A percentile compares a stretch with the other conserved stretches of the same genome.
These are phyloP conservation scores for Candida tibetensis DNA, from an alignment of 805 yeast genomes.

Conservation along the genomic window DNA sequence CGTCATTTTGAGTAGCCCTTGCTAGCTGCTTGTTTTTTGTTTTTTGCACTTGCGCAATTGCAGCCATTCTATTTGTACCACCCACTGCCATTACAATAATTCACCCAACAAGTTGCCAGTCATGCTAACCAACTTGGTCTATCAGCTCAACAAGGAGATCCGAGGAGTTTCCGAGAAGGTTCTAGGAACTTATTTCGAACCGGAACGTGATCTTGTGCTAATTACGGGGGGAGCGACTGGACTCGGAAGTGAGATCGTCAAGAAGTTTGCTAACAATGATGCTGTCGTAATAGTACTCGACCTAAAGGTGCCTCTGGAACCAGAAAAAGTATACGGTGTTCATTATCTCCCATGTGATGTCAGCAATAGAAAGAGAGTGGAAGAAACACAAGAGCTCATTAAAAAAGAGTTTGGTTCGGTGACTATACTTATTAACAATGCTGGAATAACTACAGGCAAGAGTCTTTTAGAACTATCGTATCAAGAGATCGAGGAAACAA, in stretches of 20 bases:
- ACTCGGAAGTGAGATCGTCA: slow-evolving; percentile 64
- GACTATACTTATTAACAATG: slow-evolving; percentile 77
- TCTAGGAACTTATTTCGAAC: slow-evolving; percentile 53
- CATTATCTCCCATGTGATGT: slow-evolving; percentile 71
- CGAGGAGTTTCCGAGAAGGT: slow-evolving; percentile 34
- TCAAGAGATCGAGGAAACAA: slow-evolving; percentile 58
- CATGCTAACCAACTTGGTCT: slow-evolving; percentile 2
- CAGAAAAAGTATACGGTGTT: slow-evolving; percentile 38
- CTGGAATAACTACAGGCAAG: slow-evolving; percentile 68
- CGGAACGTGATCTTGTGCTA: slow-evolving; percentile 57
- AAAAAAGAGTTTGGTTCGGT: slow-evolving; percentile 53
- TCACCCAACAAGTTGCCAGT: background rate
- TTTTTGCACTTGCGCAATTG: no score
- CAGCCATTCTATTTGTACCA: background rate
- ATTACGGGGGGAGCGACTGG: slow-evolving; percentile 88
- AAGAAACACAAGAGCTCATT: slow-evolving; percentile 39
- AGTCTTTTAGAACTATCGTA: slow-evolving; percentile 51
- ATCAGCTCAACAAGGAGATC: slow-evolving; percentile 18
- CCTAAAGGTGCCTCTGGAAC: slow-evolving; percentile 39
- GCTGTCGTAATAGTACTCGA: slow-evolving; percentile 69
- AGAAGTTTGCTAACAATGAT: slow-evolving; percentile 38
- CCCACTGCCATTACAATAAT: background rate
- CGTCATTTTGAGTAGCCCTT: no score
- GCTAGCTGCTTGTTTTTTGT: no score
- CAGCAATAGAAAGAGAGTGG: slow-evolving; percentile 47